Conservation (phyloP, 2,329 filamentous ascomycete species). For the Aureobasidium sp. region DNA sequence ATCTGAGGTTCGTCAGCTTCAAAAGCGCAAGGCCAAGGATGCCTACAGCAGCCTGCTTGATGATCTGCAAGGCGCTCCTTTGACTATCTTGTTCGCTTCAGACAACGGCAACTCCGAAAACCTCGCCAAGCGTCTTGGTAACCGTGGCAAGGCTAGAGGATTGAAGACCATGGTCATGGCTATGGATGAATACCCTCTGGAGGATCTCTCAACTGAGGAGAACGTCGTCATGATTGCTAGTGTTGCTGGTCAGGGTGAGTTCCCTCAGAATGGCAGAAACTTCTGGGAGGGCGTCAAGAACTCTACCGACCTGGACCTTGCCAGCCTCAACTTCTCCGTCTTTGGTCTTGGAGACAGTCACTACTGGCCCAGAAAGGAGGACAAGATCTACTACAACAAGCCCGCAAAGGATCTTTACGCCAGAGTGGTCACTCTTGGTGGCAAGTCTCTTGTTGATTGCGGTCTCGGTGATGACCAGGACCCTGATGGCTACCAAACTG, state of each 20-base stretch:
- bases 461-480: conserved; percentile 97
- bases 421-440: conserved; percentile 72
- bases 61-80: conserved; percentile 81
- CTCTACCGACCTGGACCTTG: conserved; percentile 82
- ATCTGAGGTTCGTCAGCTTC: conserved; percentile 79
- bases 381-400: conserved; percentile 99
- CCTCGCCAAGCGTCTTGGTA: conserved; percentile 80
- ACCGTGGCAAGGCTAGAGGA: conserved; percentile 79
- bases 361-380: conserved; percentile 98
- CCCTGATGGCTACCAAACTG: conserved; percentile 90
- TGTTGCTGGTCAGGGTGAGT: conserved; percentile 94
- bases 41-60: conserved; percentile 91
- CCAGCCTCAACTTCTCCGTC: conserved; percentile 78
- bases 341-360: conserved; percentile 96
- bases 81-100: conserved; percentile 89
- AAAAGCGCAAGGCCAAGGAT: conserved; percentile 95
- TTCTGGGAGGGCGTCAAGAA: conserved; percentile 95
- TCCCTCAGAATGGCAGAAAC: conserved; percentile 84
- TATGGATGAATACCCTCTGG: conserved; percentile 96
- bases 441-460: conserved; percentile 68
- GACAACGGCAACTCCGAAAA: conserved; percentile 88
- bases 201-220: conserved; percentile 85
- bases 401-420: conserved; percentile 89
- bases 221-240: conserved; percentile 85
- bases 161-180: conserved; percentile 90